Evolutionary conservation across 164 flowering plant species (phyloP).

Genomic region (Dillenia suffruticosa): DNA sequence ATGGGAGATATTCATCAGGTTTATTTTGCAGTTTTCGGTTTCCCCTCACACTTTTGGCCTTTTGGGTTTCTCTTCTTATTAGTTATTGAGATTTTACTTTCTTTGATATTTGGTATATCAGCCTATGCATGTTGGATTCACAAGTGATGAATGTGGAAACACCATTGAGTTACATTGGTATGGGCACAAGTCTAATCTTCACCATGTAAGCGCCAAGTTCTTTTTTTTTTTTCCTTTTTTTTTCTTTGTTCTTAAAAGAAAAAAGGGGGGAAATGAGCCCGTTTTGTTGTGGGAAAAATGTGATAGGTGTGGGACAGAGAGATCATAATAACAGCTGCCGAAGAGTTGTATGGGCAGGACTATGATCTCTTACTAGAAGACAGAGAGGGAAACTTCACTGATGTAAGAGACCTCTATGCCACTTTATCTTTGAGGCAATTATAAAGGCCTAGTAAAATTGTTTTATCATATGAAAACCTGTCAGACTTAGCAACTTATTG

Average conservation of each 20-base stretch:
- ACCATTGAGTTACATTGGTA: conserved; percentile 76
- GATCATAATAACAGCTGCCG: conserved; percentile 65
- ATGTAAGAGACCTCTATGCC: conserved; percentile 38
- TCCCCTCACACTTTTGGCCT: not conserved
- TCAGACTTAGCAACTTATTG: too few relatives aligned
- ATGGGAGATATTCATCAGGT: conserved; percentile 99
- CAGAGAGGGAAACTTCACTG: conserved; percentile 59
- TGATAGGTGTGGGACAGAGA: conserved; percentile 99
- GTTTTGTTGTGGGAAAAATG: not conserved
- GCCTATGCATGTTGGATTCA: conserved; percentile 94
- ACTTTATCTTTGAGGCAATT: not conserved
- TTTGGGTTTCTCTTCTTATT: not conserved
- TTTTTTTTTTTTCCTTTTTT: not conserved
- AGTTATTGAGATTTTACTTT: not conserved
- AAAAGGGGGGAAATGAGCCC: not conserved
- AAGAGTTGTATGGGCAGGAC: conserved; percentile 66
- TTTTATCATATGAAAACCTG: too few relatives aligned
- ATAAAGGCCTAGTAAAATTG: not conserved
- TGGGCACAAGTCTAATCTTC: conserved; percentile 86
- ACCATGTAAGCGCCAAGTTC: conserved; percentile 61
- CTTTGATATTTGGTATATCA: conserved; percentile 15
- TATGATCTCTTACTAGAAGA: conserved; percentile 58
- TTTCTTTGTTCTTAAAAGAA: not conserved
- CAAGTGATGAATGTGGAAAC: conserved; percentile 88
- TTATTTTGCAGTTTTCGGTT: not conserved